These are phyloP conservation scores for Cladosporium sp. DNA, from an alignment of 2,329 filamentous ascomycete species.

Conservation along the genomic window DNA sequence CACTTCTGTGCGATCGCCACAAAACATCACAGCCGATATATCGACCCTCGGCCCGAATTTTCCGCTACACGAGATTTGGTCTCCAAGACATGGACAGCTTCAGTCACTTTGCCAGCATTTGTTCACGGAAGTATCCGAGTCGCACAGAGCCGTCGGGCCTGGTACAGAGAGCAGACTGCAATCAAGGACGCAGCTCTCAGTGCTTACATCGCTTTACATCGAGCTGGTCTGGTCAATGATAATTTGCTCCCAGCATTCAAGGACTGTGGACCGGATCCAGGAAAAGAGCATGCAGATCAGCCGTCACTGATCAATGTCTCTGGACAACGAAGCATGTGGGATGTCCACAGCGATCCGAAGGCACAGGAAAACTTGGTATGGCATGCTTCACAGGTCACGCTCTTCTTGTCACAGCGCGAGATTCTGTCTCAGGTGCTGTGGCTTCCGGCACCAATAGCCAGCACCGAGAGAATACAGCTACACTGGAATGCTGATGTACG, in stretches of 20 bases:
- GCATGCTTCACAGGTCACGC: conserved; percentile 5
- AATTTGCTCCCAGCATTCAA: conserved; percentile 64
- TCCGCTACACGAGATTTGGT: conserved; percentile 30
- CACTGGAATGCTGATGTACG: conserved; percentile 23
- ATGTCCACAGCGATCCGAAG: too few species aligned
- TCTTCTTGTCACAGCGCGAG: neutral
- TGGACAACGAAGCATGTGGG: conserved; percentile 15
- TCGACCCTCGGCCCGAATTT: conserved; percentile 66
- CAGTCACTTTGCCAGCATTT: conserved; percentile 66
- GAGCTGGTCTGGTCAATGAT: conserved; percentile 69
- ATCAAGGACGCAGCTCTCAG: conserved; percentile 79
- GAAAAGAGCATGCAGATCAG: conserved; percentile 21
- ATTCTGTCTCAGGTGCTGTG: conserved; percentile 17
- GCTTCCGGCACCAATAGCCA: conserved; percentile 16
- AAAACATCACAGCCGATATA: conserved; percentile 55
- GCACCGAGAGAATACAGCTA: conserved; percentile 15
- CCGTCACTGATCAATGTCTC: conserved; percentile 23
- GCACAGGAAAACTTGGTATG: neutral
- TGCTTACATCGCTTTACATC: conserved; percentile 67
- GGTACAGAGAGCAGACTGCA: conserved; percentile 68
- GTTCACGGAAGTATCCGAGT: conserved; percentile 60
- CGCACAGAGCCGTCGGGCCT: conserved; percentile 50
- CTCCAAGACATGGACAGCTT: conserved; percentile 47
- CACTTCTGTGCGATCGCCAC: conserved; percentile 68
- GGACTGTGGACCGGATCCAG: conserved; percentile 20